Base-by-base conservation (phyloP, 73 alveolate species). In the Paramecium sonneborni region DNA sequence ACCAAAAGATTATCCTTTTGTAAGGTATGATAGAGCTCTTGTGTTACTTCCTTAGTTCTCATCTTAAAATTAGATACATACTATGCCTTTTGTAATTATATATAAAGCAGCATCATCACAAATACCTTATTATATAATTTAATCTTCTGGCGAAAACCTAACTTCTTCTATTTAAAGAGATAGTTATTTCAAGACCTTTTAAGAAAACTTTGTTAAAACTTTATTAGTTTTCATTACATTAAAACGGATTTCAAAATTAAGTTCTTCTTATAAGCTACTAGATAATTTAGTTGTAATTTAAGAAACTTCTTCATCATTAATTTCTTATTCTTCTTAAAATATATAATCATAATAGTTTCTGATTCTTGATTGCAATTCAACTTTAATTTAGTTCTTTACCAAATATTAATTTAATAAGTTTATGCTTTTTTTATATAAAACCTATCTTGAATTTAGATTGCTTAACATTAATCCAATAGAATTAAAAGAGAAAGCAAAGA, bases 401-500 rank as follows among this genome's bases (percentile, higher is more conserved):
- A 18, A 57, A 46, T 93, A 96, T 41, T 93, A 86, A 52, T 96
- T 94, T 15, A 95, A 85, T 44, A 86, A 62, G 3, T 67, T 84
- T 1, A 85, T 41, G 57, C 95, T 95, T 85, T 91, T 94, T 72
- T 90, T 91, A 39, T 92, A 93, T 11, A 93, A 93, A 0, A 85
- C 56, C 5, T 69, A 93, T 41, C 92, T 86, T 5, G 94, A 86
- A 57, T 93, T 94, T 12, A 94, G 76, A 67, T 95, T 94, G 9
- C 89, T 92, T 11, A 96, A 34, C 34, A 92, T 70, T 21, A 96
- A 41, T 11, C 98, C 98, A 38, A 96, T 96, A 12, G 94, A 86
- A n/a, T 97, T 97, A 23, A 96, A 94, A 12, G 95, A 87, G 46
- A 93, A 96, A 21, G 99, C 99, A 76, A 95, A 96, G 37, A 95